Evolutionary conservation across 225 moss, liverwort and hornwort species (phyloP).

Genomic region (Marchantia paleacea): DNA sequence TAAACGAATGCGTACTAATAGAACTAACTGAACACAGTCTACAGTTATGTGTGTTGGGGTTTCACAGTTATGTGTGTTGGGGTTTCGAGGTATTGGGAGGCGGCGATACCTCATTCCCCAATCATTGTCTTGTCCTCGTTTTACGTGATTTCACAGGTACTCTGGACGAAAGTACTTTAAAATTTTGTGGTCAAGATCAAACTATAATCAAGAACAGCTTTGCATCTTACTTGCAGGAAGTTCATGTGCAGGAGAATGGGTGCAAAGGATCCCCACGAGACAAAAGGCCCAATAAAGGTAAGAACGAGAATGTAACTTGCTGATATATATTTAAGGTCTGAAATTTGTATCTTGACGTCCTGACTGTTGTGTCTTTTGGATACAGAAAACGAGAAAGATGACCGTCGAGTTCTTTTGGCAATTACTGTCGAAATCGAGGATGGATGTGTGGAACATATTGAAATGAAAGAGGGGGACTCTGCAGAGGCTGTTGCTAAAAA

Average conservation of each 20-base stretch:
- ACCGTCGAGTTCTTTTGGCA: slow-evolving; percentile 70
- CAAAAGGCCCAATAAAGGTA: slow-evolving; percentile 22
- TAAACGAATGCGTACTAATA: too few species aligned
- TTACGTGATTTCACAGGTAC: neutral
- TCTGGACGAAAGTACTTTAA: neutral
- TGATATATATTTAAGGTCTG: neutral
- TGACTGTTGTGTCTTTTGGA: neutral
- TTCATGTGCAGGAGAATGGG: slow-evolving; percentile 21
- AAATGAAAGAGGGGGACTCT: slow-evolving; percentile 89
- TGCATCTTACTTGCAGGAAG: slow-evolving; percentile 14
- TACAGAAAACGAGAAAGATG: slow-evolving; percentile 52
- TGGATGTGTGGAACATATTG: slow-evolving; percentile 88
- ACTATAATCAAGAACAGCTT: neutral
- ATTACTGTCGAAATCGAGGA: slow-evolving; percentile 98
- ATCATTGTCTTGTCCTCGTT: too few species aligned
- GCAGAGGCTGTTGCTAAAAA: slow-evolving; percentile 76
- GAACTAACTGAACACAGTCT: too few species aligned
- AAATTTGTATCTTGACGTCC: neutral
- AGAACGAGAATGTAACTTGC: neutral
- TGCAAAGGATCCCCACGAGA: neutral
- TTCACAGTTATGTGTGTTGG: too few species aligned
- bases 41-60: neutral
- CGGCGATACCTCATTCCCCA: neutral
- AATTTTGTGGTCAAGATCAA: neutral
- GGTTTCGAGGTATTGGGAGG: neutral